phyloP scores from a whole-genome alignment of 23 red algal genomes.

The Cyanidioschyzon merolae region DNA sequence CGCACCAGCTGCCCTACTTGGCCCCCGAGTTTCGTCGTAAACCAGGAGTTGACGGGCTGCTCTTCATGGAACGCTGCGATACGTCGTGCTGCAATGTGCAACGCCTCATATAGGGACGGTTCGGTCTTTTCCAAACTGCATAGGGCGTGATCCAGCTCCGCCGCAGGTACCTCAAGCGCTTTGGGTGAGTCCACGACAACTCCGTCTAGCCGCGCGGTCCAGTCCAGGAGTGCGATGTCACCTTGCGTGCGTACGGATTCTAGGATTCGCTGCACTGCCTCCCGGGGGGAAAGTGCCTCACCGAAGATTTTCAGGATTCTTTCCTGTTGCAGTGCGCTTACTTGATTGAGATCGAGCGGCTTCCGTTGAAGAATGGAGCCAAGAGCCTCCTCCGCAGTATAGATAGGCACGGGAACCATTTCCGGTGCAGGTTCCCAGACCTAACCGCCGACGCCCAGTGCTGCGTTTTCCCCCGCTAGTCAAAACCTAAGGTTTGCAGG shows the following conservation, averaged over 20 bases:
- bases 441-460: no score
- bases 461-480: no score
- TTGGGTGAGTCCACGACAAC: constrained; percentile 24
- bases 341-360: constrained; percentile 42
- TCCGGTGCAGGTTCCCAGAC: no score
- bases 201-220: constrained; percentile 57
- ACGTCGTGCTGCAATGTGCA: constrained; percentile 45
- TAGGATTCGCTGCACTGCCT: constrained; percentile 58
- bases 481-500: no score
- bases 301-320: constrained; percentile 58
- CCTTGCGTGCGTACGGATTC: constrained; percentile 37
- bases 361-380: constrained; percentile 44
- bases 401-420: constrained; percentile 26
- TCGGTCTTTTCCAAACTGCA: constrained; percentile 1
- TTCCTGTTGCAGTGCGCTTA: constrained; percentile 38
- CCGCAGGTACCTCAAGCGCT: constrained; percentile 17
- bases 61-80: constrained; percentile 45
- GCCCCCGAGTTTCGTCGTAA: constrained; percentile 67
- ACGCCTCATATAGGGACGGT: constrained; percentile 22
- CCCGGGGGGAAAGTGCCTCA: constrained; percentile 38
- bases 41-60: constrained; percentile 71
- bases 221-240: constrained; percentile 47
- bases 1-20: constrained; percentile 60
- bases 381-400: constrained; percentile 39
- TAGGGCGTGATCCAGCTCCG: background rate